phyloP scores from a whole-genome alignment of 257 asterid species.

The Jasminum sambac region DNA sequence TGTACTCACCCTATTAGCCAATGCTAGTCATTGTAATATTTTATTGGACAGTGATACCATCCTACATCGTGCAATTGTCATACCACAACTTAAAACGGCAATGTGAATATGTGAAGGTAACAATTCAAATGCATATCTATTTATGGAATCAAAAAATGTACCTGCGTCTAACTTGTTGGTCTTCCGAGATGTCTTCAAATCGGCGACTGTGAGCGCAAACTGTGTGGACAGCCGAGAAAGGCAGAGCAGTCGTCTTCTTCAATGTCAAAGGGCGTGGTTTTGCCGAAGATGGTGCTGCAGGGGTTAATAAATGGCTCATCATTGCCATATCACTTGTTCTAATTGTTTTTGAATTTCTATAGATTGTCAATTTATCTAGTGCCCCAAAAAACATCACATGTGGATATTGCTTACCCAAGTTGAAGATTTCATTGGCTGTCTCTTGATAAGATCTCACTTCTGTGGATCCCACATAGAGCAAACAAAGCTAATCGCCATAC shows the following conservation, averaged over 20 bases:
- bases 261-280: constrained; percentile 37
- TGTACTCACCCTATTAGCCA: too few species aligned
- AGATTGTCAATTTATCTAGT: constrained; percentile 36
- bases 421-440: constrained; percentile 53
- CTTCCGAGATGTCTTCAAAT: constrained; percentile 23
- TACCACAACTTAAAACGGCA: neutral
- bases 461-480: constrained; percentile 38
- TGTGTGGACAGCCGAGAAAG: constrained; percentile 18
- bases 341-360: constrained; percentile 22
- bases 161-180: constrained; percentile 52
- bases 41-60: too few species aligned
- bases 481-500: neutral
- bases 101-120: neutral
- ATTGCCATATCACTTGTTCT: constrained; percentile 1
- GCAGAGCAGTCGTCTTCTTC: constrained; percentile 29
- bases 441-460: constrained; percentile 54
- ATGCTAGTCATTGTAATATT: too few species aligned
- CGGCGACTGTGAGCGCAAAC: constrained; percentile 27
- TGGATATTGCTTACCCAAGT: constrained; percentile 30
- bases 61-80: too few species aligned
- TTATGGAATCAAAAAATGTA: neutral
- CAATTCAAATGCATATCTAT: neutral
- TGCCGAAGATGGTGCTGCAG: constrained; percentile 35
- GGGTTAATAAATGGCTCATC: constrained; percentile 51
- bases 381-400: neutral